Conservation (phyloP, 805 yeast genomes). For the Pichia scutulata region DNA sequence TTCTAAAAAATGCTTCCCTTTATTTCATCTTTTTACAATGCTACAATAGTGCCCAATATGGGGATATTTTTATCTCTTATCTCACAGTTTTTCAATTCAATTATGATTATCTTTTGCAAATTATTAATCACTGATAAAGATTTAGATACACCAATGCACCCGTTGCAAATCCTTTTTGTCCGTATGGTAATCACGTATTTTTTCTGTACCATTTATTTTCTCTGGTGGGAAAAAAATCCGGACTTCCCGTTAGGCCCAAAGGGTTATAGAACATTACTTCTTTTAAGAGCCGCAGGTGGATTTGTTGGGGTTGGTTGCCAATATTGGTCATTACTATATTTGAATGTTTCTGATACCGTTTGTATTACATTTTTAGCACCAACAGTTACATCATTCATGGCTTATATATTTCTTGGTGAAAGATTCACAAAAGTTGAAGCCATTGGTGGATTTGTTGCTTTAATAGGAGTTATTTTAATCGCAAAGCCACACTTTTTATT, state of each 20-base stretch:
- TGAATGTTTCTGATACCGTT: constrained; percentile 74
- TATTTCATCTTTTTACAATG: neutral
- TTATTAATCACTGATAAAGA: constrained; percentile 60
- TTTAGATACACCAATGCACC: constrained; percentile 56
- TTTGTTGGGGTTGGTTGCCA: constrained; percentile 74
- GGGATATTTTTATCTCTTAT: constrained; percentile 54
- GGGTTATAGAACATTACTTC: constrained; percentile 3
- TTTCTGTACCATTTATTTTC: constrained; percentile 45
- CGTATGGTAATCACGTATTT: constrained; percentile 69
- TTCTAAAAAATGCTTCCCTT: neutral
- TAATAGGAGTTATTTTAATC: constrained; percentile 69
- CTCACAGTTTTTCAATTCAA: constrained; percentile 67
- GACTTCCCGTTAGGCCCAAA: constrained; percentile 38
- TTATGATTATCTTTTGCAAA: constrained; percentile 72
- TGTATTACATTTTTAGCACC: constrained; percentile 76
- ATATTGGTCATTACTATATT: constrained; percentile 65
- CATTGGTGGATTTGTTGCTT: constrained; percentile 57
- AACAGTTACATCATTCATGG: constrained; percentile 64
- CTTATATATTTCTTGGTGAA: constrained; percentile 62
- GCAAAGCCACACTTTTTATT: constrained; percentile 75
- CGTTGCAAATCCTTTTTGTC: constrained; percentile 67
- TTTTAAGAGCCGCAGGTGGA: constrained; percentile 62
- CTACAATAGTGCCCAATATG: constrained; percentile 24
- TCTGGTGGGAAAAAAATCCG: constrained; percentile 40
- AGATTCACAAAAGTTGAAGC: constrained; percentile 60